Evolutionary conservation across 2,329 filamentous ascomycete species (phyloP), one percentile per base, ranked within the genome.

Genomic region (Rutstroemia sydowiana): DNA sequence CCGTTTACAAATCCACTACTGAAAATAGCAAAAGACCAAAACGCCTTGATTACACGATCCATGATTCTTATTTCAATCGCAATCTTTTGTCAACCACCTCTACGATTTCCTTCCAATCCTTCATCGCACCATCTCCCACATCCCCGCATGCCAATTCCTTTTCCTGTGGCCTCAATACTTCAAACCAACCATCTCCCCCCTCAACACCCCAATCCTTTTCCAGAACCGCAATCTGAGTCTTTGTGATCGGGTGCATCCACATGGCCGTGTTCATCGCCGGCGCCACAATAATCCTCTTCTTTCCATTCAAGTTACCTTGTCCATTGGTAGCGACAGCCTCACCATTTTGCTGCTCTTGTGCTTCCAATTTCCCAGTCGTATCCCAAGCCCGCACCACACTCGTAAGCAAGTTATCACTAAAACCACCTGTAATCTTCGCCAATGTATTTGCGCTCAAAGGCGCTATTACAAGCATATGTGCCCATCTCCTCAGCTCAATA

Each of bases 181-280:
- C 82, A 58, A 93, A 77, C 85, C 81, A 85, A 5, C 72, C 72
- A 7, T 67, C 61, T 1, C 60, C 57, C 6, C 81, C 82, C 86
- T 87, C 52, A 43, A 76, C 66, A 5, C 83, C 84, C 89, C 90
- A 95, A 53, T 90, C 86, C 44, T 85, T 77, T 57, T 84, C 77
- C 43, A 96, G 71, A 0, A 86, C 72, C 37, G 71, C 71, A 34
- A 95, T 69, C 57, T 95, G 88, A 57, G 78, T 81, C 45, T 70
- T 75, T 1, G 91, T 95, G 42, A 95, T 73, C 2, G 90, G 91
- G 65, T 96, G 89, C 51, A 76, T 74, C 85, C 87, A 95, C 91
- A 95, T 95, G 3, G 84, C 82, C 21, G 82, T 89, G 67, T 96
- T 95, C 88, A 95, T 95, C 28, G 86, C 83, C 1, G 85, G 84